Conservation (phyloP, 2,329 filamentous ascomycete species). For the Thelonectria discophora region DNA sequence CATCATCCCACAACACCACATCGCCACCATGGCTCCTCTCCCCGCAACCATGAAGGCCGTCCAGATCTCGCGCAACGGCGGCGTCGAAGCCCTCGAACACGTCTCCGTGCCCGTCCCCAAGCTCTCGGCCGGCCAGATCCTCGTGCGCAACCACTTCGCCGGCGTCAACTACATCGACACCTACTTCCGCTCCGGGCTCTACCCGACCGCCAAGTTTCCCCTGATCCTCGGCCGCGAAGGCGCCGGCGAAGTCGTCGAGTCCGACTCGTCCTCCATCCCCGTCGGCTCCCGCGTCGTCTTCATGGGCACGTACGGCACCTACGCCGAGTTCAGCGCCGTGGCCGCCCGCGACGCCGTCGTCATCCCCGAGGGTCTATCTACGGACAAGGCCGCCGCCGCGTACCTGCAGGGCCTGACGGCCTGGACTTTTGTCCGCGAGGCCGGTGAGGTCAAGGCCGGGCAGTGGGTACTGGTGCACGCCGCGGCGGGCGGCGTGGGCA, state of each 20-base stretch:
- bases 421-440: slow-evolving; percentile 79
- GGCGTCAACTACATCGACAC: slow-evolving; percentile 93
- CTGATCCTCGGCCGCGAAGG: slow-evolving; percentile 83
- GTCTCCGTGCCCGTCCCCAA: slow-evolving; percentile 75
- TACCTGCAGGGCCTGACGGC: slow-evolving; percentile 87
- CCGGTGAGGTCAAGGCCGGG: slow-evolving; percentile 76
- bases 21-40: slow-evolving; percentile 74
- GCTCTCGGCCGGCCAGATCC: slow-evolving; percentile 73
- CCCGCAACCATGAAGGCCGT: slow-evolving; percentile 75
- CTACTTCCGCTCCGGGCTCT: slow-evolving; percentile 88
- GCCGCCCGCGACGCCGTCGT: slow-evolving; percentile 64
- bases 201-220: slow-evolving; percentile 72
- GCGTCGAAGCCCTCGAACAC: slow-evolving; percentile 76
- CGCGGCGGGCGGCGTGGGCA: slow-evolving; percentile 82
- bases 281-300: slow-evolving; percentile 78
- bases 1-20: slow-evolving; percentile 8
- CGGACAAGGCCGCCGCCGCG: slow-evolving; percentile 71
- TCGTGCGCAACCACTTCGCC: slow-evolving; percentile 81
- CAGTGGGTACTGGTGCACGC: slow-evolving; percentile 89
- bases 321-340: slow-evolving; percentile 66
- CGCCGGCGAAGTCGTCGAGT: slow-evolving; percentile 73
- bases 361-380: slow-evolving; percentile 69
- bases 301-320: slow-evolving; percentile 60
- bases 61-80: slow-evolving; percentile 70
- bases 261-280: slow-evolving; percentile 60